A percentile compares a stretch with the other conserved stretches of the same genome.
These are phyloP conservation scores for Aspergillus diversus DNA, from an alignment of 495 filamentous ascomycete genomes.

Conservation along the genomic window DNA sequence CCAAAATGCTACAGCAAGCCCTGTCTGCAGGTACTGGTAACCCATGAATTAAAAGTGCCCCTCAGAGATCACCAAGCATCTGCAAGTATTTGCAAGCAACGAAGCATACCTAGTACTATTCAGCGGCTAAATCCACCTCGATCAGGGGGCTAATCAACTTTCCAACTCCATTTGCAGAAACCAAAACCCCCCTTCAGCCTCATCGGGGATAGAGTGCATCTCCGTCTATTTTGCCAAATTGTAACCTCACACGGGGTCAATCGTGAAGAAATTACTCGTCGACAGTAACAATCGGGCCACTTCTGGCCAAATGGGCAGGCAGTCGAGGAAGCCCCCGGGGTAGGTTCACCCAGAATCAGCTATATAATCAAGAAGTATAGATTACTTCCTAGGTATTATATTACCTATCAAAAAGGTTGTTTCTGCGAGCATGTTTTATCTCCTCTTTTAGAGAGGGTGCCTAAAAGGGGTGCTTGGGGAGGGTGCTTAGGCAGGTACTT, in stretches of 20 bases:
- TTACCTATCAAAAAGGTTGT: no score
- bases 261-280: neutral
- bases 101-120: neutral
- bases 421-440: no score
- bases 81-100: neutral
- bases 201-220: neutral
- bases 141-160: no score
- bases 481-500: no score
- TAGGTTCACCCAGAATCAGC: no score
- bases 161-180: neutral
- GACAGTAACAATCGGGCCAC: no score
- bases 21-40: neutral
- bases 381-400: no score
- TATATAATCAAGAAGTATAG: no score
- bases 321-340: no score
- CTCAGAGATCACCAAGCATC: neutral
- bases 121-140: neutral
- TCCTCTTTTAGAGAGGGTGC: no score
- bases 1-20: neutral
- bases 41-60: neutral
- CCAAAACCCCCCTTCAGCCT: neutral
- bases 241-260: neutral
- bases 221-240: neutral
- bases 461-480: no score
- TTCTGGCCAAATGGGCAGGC: no score